These are phyloP conservation scores for Spathaspora gorwiae DNA, from an alignment of 805 yeast genomes.

Conservation along the genomic window DNA sequence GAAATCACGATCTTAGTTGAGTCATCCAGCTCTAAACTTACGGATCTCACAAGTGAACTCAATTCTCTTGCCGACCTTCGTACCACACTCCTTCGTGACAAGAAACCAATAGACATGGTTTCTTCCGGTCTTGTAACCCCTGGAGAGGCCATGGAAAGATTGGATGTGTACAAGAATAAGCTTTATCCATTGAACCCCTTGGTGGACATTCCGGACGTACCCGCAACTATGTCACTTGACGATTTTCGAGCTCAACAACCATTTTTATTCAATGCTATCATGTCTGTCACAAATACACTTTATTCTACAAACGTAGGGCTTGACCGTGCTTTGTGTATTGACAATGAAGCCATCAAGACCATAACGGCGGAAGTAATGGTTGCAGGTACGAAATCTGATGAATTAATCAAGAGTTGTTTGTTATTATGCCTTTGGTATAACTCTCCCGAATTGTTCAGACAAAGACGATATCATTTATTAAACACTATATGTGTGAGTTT, in stretches of 20 bases:
- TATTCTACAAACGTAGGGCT: conserved; percentile 26
- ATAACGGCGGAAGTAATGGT: conserved; percentile 58
- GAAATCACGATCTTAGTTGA: conserved; percentile 37
- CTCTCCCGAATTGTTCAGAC: conserved; percentile 75
- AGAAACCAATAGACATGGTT: conserved; percentile 43
- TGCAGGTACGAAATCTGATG: conserved; percentile 66
- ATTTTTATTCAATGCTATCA: conserved; percentile 56
- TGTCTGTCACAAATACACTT: conserved; percentile 55
- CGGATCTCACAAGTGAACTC: conserved; percentile 42
- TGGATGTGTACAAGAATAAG: conserved; percentile 44
- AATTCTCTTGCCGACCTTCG: conserved; percentile 44
- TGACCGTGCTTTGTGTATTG: conserved; percentile 44
- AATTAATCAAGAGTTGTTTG: conserved; percentile 58
- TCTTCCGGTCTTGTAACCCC: conserved; percentile 51
- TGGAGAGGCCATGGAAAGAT: conserved; percentile 55
- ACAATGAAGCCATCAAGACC: conserved; percentile 49
- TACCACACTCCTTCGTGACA: conserved; percentile 23
- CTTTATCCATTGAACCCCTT: conserved; percentile 52
- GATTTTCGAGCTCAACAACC: conserved; percentile 52
- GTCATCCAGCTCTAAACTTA: conserved; percentile 27
- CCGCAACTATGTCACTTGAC: conserved; percentile 34
- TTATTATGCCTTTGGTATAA: conserved; percentile 75
- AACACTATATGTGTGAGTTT: conserved; percentile 61
- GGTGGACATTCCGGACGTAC: conserved; percentile 43
- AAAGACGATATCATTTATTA: conserved; percentile 71